These are phyloP conservation scores for Termitomyces sp. DNA, from an alignment of 768 basidiomycete genomes.

Conservation along the genomic window DNA sequence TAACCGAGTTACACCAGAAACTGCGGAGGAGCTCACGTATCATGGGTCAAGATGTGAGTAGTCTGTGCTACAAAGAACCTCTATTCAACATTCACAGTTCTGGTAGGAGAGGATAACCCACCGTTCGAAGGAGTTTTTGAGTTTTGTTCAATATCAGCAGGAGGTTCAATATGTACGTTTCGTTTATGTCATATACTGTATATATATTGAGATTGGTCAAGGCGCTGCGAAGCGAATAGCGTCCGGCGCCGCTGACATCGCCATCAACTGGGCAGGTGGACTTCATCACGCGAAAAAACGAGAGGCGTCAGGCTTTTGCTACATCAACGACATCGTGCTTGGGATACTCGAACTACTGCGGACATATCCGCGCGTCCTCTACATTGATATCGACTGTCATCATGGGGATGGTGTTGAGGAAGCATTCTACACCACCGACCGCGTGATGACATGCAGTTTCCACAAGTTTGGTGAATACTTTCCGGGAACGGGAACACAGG, in stretches of 20 bases:
- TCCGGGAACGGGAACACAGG: conserved; percentile 81
- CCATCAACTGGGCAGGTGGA: conserved; percentile 97
- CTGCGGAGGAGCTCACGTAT: conserved; percentile 77
- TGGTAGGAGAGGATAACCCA: conserved; percentile 91
- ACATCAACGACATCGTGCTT: conserved; percentile 97
- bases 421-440: conserved; percentile 95
- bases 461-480: conserved; percentile 98
- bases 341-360: conserved; percentile 89
- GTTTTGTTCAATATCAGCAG: conserved; percentile 94
- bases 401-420: conserved; percentile 99
- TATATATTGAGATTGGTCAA: conserved; percentile 18
- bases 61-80: not conserved
- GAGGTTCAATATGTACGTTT: conserved; percentile 80
- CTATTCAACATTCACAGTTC: conserved; percentile 23
- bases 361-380: conserved; percentile 80
- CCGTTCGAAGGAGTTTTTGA: conserved; percentile 96
- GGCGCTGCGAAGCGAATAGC: conserved; percentile 82
- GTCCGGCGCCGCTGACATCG: conserved; percentile 83
- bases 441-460: conserved; percentile 96
- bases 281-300: conserved; percentile 99
- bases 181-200: not conserved
- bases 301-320: conserved; percentile 98
- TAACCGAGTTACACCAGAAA: conserved; percentile 85
- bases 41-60: conserved; percentile 74
- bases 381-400: conserved; percentile 98